Percentiles rank a stretch among this genome's conserved stretches.
Evolutionary conservation across 176 grass and related monocot genomes (phyloP).

Genomic region (Triticum dicoccoides): DNA sequence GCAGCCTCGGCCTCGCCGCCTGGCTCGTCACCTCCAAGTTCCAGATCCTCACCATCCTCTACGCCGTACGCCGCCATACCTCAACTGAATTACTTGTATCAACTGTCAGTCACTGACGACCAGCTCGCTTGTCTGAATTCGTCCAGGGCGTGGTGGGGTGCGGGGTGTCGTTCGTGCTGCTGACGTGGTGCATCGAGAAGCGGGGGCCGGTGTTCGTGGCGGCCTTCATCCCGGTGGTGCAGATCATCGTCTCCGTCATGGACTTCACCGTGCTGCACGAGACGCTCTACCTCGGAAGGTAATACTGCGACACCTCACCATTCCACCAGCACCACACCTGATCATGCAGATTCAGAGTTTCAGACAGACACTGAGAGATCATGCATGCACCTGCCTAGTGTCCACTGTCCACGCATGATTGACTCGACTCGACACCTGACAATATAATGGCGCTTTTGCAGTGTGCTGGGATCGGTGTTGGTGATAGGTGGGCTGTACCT

Average conservation of each 20-base stretch:
- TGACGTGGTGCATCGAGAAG: constrained; percentile 96
- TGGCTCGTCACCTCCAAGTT: constrained; percentile 65
- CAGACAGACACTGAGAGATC: no score
- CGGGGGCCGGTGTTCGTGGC: constrained; percentile 72
- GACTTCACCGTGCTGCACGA: constrained; percentile 78
- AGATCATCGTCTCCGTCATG: constrained; percentile 81
- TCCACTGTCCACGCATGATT: not conserved
- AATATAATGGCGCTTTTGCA: not conserved
- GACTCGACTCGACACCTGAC: not conserved
- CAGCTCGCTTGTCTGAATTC: no score
- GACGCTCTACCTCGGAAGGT: constrained; percentile 85
- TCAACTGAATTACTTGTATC: not conserved
- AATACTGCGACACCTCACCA: not conserved
- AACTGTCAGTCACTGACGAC: not conserved
- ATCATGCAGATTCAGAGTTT: not conserved
- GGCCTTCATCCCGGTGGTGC: constrained; percentile 87
- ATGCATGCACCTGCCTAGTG: not conserved
- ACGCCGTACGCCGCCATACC: constrained; percentile 30
- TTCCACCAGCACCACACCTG: not conserved
- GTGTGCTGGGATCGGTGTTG: constrained; percentile 63
- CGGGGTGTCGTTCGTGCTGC: constrained; percentile 61
- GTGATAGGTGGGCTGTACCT: constrained; percentile 79
- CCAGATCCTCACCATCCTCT: constrained; percentile 70
- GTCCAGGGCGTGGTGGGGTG: constrained; percentile 76
- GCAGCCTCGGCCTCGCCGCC: constrained; percentile 38